These are phyloP conservation scores for Emergomyces pasteurianus DNA, from an alignment of 2,329 filamentous ascomycete species.

Conservation along the genomic window DNA sequence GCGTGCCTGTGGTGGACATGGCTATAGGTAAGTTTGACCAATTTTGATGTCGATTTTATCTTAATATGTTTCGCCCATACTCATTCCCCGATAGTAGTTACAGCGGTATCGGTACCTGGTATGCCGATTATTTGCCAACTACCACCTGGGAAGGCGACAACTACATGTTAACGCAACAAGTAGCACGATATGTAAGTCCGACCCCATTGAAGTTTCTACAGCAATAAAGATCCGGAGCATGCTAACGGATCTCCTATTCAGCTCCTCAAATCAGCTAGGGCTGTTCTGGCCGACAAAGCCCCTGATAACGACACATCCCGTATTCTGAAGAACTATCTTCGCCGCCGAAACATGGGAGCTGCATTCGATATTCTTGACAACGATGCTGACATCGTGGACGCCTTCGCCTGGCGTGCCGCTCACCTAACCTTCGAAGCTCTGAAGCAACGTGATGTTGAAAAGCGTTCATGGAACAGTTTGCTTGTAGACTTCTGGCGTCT, in stretches of 20 bases:
- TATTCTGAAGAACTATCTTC: constrained; percentile 54
- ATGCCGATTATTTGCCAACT: constrained; percentile 62
- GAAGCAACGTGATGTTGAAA: constrained; percentile 61
- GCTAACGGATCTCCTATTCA: constrained; percentile 13
- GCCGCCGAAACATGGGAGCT: constrained; percentile 55
- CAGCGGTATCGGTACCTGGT: constrained; percentile 63
- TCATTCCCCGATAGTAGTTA: constrained; percentile 45
- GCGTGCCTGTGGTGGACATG: constrained; percentile 65
- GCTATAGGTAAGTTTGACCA: constrained; percentile 30
- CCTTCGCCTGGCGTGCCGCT: constrained; percentile 64
- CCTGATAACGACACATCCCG: constrained; percentile 56
- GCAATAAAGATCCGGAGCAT: not conserved
- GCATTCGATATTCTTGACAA: constrained; percentile 61
- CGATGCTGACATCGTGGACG: constrained; percentile 58
- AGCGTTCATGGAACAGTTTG: constrained; percentile 65
- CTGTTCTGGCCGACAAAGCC: constrained; percentile 53
- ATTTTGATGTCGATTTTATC: not conserved
- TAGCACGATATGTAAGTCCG: constrained; percentile 52
- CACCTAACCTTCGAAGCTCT: constrained; percentile 65
- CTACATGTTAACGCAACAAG: constrained; percentile 73
- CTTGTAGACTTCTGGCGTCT: constrained; percentile 69
- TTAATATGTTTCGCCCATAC: not conserved
- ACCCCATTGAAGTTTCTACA: not conserved
- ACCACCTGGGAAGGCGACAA: constrained; percentile 67
- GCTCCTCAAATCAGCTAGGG: constrained; percentile 62